Evolutionary conservation across 192 early-diverging fungal species (phyloP), one percentile per base, ranked within the genome.

Genomic region (Umbelopsis ramanniana): DNA sequence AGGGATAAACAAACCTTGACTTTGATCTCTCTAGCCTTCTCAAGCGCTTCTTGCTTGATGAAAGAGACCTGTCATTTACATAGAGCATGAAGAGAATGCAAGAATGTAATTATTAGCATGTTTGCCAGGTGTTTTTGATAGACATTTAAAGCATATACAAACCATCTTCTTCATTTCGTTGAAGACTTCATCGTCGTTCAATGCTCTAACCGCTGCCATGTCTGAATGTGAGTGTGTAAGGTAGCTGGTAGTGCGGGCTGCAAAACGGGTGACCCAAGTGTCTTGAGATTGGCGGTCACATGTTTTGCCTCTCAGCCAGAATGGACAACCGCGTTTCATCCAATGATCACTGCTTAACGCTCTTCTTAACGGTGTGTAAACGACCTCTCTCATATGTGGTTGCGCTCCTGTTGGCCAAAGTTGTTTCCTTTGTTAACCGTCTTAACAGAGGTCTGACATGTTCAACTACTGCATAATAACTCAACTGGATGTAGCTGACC

Each of bases 131-230:
- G 46, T 17, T 2, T 29, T 50, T 1, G 7, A 33, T 46, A 43
- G 40, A 7, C 46, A 26, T 6, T 26, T 67, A 22, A n/a, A 29
- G 0, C 17, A 22, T 67, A n/a, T 63, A 40, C 80, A 4, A 79
- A 94, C 96, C 97, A 99, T 98, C 88, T 99, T 99, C 84, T 89
- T 92, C 97, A 99, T 99, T 89, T 99, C 97, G 73, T 89, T 89
- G 76, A 86, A 86, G 52, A 98, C 97, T 86, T 99, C 95, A 71
- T 94, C 91, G 76, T 99, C 97, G 85, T 95, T 98, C 69, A 99
- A 84, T 60, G 91, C 69, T 72, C 77, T 66, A 37, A 74, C 73
- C 45, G 72, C 68, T 29, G 77, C 66, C 77, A 79, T 79, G 26
- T n/a, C 33, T 63, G 29, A n/a, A 63, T 37, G 15, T 37, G 26